Evolutionary conservation across 345 rosid species (phyloP).

Genomic region (Hibiscus syriacus): DNA sequence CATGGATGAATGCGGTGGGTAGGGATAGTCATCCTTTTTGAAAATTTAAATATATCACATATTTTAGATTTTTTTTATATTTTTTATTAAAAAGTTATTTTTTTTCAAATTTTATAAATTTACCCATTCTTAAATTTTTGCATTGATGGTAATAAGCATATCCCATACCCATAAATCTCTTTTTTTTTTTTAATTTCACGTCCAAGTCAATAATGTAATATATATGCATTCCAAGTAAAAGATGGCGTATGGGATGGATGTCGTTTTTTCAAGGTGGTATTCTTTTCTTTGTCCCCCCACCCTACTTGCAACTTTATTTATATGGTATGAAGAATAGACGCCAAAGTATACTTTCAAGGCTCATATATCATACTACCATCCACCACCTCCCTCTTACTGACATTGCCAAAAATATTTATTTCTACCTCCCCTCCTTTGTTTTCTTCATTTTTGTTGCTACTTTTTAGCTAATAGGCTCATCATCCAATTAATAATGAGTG

Average conservation of each 20-base stretch:
- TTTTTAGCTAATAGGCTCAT: slow-evolving; percentile 1
- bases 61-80: too few relatives aligned
- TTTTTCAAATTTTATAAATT: too few relatives aligned
- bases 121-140: too few relatives aligned
- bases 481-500: slow-evolving; percentile 8
- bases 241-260: background rate
- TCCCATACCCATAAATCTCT: background rate
- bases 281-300: background rate
- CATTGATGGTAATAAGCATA: too few relatives aligned
- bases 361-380: slow-evolving; percentile 26
- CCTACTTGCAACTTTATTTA: background rate
- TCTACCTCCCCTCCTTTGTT: slow-evolving; percentile 5
- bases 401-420: slow-evolving; percentile 26
- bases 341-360: slow-evolving; percentile 8
- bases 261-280: too few relatives aligned
- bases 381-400: slow-evolving; percentile 25
- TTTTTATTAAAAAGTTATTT: too few relatives aligned
- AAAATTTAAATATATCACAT: too few relatives aligned
- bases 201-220: background rate
- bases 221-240: background rate
- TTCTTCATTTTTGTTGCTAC: background rate
- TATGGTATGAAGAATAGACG: slow-evolving; percentile 4
- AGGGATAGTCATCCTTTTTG: too few relatives aligned
- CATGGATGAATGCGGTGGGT: too few relatives aligned
- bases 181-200: background rate